These are phyloP conservation scores for Auricularia auricula-judae DNA, from an alignment of 768 basidiomycete species.

Conservation along the genomic window DNA sequence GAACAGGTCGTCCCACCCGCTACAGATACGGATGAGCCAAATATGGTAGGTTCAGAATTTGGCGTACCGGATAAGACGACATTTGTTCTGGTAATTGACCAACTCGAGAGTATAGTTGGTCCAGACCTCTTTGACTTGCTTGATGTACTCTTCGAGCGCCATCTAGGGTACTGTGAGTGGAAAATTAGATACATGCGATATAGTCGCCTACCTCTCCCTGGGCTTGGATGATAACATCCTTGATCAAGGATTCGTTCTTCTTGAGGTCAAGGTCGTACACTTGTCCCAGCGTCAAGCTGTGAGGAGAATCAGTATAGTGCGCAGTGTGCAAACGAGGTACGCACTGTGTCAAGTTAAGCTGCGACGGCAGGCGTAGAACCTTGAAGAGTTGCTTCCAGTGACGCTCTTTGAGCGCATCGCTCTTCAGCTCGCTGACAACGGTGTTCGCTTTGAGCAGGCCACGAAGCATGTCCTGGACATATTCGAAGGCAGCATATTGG, in stretches of 20 bases:
- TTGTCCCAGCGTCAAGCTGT: conserved; percentile 87
- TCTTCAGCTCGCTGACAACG: conserved; percentile 88
- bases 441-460: conserved; percentile 82
- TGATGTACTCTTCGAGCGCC: conserved; percentile 92
- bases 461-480: conserved; percentile 84
- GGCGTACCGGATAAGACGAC: conserved; percentile 75
- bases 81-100: conserved; percentile 98
- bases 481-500: conserved; percentile 98
- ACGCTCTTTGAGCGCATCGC: conserved; percentile 91
- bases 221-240: conserved; percentile 92
- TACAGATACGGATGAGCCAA: conserved; percentile 18
- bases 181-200: conserved; percentile 9
- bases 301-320: conserved; percentile 2
- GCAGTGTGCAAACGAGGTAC: conserved; percentile 4
- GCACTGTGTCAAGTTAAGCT: conserved; percentile 67
- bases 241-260: conserved; percentile 82
- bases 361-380: conserved; percentile 58
- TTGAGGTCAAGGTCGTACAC: conserved; percentile 96
- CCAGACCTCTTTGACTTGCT: conserved; percentile 96
- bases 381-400: conserved; percentile 99
- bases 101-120: conserved; percentile 90
- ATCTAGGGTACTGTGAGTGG: conserved; percentile 43
- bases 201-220: conserved; percentile 71
- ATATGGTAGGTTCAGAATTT: background rate
- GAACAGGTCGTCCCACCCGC: conserved; percentile 96